Evolutionary conservation across 2,329 filamentous ascomycete genomes (phyloP).

Genomic region (Endoconidiophora laricicola): DNA sequence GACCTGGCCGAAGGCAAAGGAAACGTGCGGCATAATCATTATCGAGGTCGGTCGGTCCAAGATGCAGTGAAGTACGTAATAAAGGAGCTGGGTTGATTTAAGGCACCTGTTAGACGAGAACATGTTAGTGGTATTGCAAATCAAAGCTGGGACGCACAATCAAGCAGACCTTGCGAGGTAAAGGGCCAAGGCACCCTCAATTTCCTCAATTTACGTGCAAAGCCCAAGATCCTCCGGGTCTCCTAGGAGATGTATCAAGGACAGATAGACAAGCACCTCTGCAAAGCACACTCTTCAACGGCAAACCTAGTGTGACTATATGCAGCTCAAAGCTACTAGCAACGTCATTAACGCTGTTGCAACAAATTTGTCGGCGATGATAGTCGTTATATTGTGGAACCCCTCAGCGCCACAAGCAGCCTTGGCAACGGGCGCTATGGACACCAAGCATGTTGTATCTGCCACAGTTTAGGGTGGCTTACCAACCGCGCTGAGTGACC

Average conservation of each 20-base stretch:
- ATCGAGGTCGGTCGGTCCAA: not conserved
- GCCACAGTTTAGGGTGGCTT: conserved; percentile 10
- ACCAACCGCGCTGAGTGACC: not conserved
- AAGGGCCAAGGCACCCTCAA: conserved; percentile 7
- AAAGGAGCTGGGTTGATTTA: not conserved
- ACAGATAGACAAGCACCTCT: no score
- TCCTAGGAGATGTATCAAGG: not conserved
- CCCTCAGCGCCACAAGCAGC: conserved; percentile 6
- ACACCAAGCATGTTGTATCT: not conserved
- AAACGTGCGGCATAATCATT: conserved; percentile 12
- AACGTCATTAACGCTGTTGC: not conserved
- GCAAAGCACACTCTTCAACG: no score
- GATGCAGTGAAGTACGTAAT: not conserved
- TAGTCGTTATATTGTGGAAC: conserved; percentile 5
- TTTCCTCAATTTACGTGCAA: not conserved
- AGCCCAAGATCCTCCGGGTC: not conserved
- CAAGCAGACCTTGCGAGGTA: conserved; percentile 4
- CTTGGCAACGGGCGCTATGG: not conserved
- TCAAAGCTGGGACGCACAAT: conserved; percentile 8
- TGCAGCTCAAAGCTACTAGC: not conserved
- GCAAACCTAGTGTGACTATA: not conserved
- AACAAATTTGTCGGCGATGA: conserved; percentile 10
- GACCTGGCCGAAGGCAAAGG: conserved; percentile 10
- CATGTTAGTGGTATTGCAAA: conserved; percentile 5
- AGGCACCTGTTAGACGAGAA: conserved; percentile 5